A percentile compares a stretch with the other conserved stretches of the same genome.
Conservation (phyloP, 163 green algal genomes). For the Scenedesmus sp. region DNA sequence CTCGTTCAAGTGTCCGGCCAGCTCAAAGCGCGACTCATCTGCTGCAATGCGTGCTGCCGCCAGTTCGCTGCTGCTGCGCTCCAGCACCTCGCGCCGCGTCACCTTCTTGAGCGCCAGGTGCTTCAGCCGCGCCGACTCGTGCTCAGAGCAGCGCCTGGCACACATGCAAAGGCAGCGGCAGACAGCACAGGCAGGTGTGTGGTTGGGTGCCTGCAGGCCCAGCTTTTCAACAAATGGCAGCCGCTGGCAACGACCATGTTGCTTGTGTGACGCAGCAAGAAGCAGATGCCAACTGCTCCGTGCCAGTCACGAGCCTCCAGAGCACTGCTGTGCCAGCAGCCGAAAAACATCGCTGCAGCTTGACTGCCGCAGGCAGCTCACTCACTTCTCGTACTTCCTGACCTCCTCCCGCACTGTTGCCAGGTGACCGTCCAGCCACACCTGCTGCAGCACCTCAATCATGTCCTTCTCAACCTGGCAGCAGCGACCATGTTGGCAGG, state of each 20-base stretch:
- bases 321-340: neutral
- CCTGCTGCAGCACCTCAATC: constrained; percentile 53
- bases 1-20: constrained; percentile 52
- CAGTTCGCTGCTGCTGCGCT: constrained; percentile 53
- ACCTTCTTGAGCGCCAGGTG: constrained; percentile 62
- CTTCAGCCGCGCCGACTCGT: constrained; percentile 49
- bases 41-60: constrained; percentile 47
- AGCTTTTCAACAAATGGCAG: neutral
- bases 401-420: constrained; percentile 31
- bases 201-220: neutral
- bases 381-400: constrained; percentile 37
- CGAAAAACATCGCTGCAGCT: neutral
- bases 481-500: neutral
- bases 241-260: too few relatives aligned
- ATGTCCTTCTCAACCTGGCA: constrained; percentile 41
- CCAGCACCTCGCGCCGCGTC: constrained; percentile 60
- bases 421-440: constrained; percentile 47
- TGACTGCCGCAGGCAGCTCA: neutral
- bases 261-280: too few relatives aligned
- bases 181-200: neutral
- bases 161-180: neutral
- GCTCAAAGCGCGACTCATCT: constrained; percentile 57
- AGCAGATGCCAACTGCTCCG: too few relatives aligned
- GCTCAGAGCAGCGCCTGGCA: constrained; percentile 36
- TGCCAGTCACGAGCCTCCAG: too few relatives aligned